These are phyloP conservation scores for Allodekkera sacchari DNA, from an alignment of 805 yeast species.

Conservation along the genomic window DNA sequence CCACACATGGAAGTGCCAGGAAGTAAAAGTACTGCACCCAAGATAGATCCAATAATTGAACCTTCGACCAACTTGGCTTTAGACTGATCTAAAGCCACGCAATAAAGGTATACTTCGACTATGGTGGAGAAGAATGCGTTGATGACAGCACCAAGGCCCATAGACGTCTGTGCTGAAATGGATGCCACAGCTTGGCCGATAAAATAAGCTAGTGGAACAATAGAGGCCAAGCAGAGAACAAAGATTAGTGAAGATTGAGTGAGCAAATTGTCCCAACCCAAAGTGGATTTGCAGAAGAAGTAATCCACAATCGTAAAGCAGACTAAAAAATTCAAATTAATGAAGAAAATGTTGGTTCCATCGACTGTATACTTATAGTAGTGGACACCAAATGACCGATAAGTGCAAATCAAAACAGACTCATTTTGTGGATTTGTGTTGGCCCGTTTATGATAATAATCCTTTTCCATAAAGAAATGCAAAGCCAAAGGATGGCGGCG, in stretches of 20 bases:
- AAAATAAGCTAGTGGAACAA: slow-evolving; percentile 90
- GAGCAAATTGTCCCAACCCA: slow-evolving; percentile 30
- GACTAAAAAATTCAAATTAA: slow-evolving; percentile 75
- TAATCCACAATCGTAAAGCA: slow-evolving; percentile 76
- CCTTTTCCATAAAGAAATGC: slow-evolving; percentile 56
- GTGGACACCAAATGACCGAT: slow-evolving; percentile 84
- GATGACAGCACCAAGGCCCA: slow-evolving; percentile 98
- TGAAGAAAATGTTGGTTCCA: slow-evolving; percentile 89
- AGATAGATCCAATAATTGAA: slow-evolving; percentile 84
- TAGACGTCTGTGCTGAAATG: slow-evolving; percentile 94
- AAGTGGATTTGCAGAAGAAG: slow-evolving; percentile 46
- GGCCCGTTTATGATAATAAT: slow-evolving; percentile 29
- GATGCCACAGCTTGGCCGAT: slow-evolving; percentile 99
- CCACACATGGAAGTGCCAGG: slow-evolving; percentile 98
- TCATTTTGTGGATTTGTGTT: slow-evolving; percentile 34
- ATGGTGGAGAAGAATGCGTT: slow-evolving; percentile 96
- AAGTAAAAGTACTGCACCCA: slow-evolving; percentile 83
- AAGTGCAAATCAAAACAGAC: slow-evolving; percentile 75
- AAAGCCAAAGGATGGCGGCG: slow-evolving; percentile 87
- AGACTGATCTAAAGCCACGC: slow-evolving; percentile 80
- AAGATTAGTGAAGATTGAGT: slow-evolving; percentile 65
- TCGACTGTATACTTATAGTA: slow-evolving; percentile 95
- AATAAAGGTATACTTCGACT: slow-evolving; percentile 86
- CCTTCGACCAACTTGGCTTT: slow-evolving; percentile 93
- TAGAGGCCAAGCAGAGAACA: slow-evolving; percentile 68